Percentiles rank a stretch among this genome's conserved stretches.
Evolutionary conservation across 495 filamentous ascomycete genomes (phyloP).

Genomic region (Aspergillus biplanus): DNA sequence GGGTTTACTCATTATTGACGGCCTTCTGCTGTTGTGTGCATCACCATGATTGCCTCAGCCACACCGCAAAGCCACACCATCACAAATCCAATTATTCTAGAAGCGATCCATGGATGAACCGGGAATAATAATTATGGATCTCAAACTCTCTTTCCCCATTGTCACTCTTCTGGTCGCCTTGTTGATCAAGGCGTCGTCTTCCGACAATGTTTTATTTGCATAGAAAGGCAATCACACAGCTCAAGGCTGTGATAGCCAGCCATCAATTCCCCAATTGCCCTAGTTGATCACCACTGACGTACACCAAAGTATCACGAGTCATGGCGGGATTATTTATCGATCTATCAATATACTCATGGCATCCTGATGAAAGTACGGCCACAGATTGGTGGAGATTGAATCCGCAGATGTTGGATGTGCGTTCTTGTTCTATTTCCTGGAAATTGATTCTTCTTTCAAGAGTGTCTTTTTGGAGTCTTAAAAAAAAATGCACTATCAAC

Average conservation of each 20-base stretch:
- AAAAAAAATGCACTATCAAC: too few relatives aligned
- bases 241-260: not conserved
- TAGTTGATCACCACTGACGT: not conserved
- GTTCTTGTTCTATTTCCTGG: too few relatives aligned
- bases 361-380: not conserved
- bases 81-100: not conserved
- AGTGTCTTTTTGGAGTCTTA: too few relatives aligned
- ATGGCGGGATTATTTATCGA: slow-evolving; percentile 5
- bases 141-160: not conserved
- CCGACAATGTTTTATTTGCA: not conserved
- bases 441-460: too few relatives aligned
- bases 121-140: not conserved
- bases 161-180: not conserved
- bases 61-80: slow-evolving; percentile 6
- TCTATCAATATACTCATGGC: not conserved
- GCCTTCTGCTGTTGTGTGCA: not conserved
- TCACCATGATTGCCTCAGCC: not conserved
- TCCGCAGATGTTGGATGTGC: too few relatives aligned
- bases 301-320: slow-evolving; percentile 6
- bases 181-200: not conserved
- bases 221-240: not conserved
- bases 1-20: not conserved
- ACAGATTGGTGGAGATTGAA: too few relatives aligned
- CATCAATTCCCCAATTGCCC: not conserved
- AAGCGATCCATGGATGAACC: slow-evolving; percentile 5